Evolutionary conservation across 805 yeast genomes (phyloP).

Genomic region (Candida gorgasii): DNA sequence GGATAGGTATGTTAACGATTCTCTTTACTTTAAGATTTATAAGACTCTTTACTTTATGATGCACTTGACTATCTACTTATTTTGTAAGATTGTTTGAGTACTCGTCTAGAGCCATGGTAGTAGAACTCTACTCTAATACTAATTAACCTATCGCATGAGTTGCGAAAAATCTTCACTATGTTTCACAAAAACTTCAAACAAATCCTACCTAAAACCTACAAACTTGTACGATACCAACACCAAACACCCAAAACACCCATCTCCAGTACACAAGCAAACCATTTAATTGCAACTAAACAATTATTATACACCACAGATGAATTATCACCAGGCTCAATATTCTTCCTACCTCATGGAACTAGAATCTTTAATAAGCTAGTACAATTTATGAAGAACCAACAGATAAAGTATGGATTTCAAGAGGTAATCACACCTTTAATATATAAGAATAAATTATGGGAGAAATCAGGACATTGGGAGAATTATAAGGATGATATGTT

Average conservation of each 20-base stretch:
- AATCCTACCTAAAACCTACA: not conserved
- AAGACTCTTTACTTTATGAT: too few species aligned
- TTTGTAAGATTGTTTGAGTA: too few species aligned
- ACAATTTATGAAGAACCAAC: constrained; percentile 83
- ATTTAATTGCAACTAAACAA: constrained; percentile 62
- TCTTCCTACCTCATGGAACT: constrained; percentile 92
- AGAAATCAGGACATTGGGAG: constrained; percentile 93
- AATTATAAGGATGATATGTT: constrained; percentile 96
- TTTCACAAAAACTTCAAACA: not conserved
- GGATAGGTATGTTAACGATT: not conserved
- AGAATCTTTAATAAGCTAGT: constrained; percentile 77
- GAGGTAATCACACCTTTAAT: constrained; percentile 93
- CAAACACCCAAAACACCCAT: too few species aligned
- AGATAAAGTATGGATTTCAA: constrained; percentile 75
- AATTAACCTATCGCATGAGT: too few species aligned
- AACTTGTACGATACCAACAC: constrained; percentile 9
- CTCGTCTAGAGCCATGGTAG: too few species aligned
- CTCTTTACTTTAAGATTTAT: not conserved
- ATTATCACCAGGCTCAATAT: constrained; percentile 86
- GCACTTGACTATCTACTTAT: too few species aligned
- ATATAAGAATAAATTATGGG: constrained; percentile 82
- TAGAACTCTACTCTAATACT: too few species aligned
- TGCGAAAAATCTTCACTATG: constrained; percentile 4
- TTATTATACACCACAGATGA: constrained; percentile 77
- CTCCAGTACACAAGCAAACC: constrained; percentile 33